These are phyloP conservation scores for Erigeron philadelphicus DNA, from an alignment of 140 eudicot species.

Conservation along the genomic window DNA sequence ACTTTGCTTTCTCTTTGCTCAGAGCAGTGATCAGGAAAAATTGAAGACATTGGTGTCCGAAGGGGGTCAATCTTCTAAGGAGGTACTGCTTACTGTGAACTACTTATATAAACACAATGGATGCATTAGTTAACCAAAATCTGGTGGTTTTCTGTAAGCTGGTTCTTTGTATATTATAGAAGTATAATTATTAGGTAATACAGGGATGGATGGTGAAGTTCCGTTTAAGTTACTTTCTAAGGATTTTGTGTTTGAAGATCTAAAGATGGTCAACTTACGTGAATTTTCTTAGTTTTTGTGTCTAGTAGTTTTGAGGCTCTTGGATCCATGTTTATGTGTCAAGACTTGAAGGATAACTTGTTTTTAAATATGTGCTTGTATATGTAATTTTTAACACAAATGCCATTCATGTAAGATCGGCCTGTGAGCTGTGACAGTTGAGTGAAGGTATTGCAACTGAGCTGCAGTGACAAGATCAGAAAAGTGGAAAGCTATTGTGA, in stretches of 20 bases:
- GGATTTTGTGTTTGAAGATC: too few relatives aligned
- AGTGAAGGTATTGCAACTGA: conserved; percentile 28
- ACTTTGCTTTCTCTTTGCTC: conserved; percentile 14
- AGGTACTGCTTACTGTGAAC: conserved; percentile 33
- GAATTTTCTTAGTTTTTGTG: too few relatives aligned
- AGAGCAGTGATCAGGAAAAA: conserved; percentile 65
- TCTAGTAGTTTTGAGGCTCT: too few relatives aligned
- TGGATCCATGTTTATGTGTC: too few relatives aligned
- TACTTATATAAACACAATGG: conserved; percentile 9
- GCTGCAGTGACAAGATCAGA: conserved; percentile 16
- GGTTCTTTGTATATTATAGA: neutral
- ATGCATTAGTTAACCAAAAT: neutral
- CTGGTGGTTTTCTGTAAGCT: neutral
- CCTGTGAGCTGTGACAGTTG: conserved; percentile 23
- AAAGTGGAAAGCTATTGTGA: conserved; percentile 31
- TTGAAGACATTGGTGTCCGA: conserved; percentile 42
- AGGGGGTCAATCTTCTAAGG: conserved; percentile 23
- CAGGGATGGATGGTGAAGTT: too few relatives aligned
- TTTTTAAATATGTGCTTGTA: conserved; percentile 5
- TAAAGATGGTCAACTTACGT: too few relatives aligned
- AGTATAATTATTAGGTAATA: too few relatives aligned
- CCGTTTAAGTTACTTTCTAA: too few relatives aligned
- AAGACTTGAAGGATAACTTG: neutral
- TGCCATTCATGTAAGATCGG: neutral
- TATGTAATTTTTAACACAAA: neutral